These are phyloP conservation scores for Fusarium camptoceras DNA, from an alignment of 2,329 filamentous ascomycete genomes.

Conservation along the genomic window DNA sequence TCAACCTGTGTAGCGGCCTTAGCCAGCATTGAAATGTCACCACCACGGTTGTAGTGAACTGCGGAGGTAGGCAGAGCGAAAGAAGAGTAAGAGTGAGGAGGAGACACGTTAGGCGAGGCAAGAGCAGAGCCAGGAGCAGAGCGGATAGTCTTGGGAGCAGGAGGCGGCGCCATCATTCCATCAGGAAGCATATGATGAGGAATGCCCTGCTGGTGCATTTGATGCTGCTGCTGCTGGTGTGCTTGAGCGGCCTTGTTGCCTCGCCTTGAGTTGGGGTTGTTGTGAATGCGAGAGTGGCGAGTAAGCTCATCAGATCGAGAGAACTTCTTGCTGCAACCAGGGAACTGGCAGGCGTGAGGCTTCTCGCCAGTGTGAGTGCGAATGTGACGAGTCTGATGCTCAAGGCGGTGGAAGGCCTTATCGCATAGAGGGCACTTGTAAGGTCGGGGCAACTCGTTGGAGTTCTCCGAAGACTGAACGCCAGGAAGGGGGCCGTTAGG, in stretches of 20 bases:
- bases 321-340: slow-evolving; percentile 96
- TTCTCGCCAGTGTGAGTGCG: slow-evolving; percentile 98
- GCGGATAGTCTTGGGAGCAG: slow-evolving; percentile 80
- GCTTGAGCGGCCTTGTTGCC: slow-evolving; percentile 80
- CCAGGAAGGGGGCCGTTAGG: slow-evolving; percentile 72
- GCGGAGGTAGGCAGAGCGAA: slow-evolving; percentile 67
- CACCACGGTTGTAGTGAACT: slow-evolving; percentile 62
- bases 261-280: slow-evolving; percentile 95
- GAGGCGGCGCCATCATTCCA: slow-evolving; percentile 83
- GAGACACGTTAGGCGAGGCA: slow-evolving; percentile 94
- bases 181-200: slow-evolving; percentile 62
- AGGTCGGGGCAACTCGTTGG: slow-evolving; percentile 84
- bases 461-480: slow-evolving; percentile 67
- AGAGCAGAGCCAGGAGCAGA: slow-evolving; percentile 89
- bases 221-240: slow-evolving; percentile 52
- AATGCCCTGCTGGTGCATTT: slow-evolving; percentile 55
- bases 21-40: slow-evolving; percentile 70
- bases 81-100: slow-evolving; percentile 87
- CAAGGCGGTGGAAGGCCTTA: slow-evolving; percentile 97
- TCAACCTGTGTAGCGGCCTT: slow-evolving; percentile 72
- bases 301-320: slow-evolving; percentile 96
- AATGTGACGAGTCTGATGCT: slow-evolving; percentile 93
- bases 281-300: slow-evolving; percentile 97
- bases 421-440: slow-evolving; percentile 99
- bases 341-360: slow-evolving; percentile 94